Conservation (phyloP, 768 basidiomycete species). For the Pulveroboletus ravenelii region DNA sequence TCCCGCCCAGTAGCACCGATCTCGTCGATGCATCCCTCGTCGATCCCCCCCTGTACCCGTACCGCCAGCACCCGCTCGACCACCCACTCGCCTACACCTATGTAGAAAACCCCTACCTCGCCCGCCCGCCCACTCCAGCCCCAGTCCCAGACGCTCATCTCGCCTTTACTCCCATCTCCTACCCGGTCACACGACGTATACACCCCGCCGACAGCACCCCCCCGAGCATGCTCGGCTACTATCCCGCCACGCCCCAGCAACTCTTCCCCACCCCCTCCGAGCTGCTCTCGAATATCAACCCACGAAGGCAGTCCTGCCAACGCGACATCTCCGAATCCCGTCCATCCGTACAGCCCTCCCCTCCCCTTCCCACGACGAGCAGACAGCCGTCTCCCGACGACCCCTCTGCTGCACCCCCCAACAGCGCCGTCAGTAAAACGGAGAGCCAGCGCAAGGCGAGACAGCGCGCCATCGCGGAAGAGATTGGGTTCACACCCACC, state of each 20-base stretch:
- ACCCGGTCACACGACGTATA: constrained; percentile 4
- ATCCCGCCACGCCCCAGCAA: constrained; percentile 20
- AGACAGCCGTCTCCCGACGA: constrained; percentile 15
- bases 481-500: constrained; percentile 52
- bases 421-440: constrained; percentile 23
- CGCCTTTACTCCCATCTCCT: constrained; percentile 7
- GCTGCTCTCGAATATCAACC: constrained; percentile 44
- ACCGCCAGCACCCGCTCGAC: neutral
- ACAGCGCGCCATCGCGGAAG: constrained; percentile 52
- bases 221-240: constrained; percentile 19
- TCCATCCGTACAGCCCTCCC: constrained; percentile 8
- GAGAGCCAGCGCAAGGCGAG: constrained; percentile 55
- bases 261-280: constrained; percentile 67
- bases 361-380: constrained; percentile 3
- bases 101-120: constrained; percentile 9
- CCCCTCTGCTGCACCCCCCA: neutral
- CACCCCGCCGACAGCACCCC: neutral
- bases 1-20: constrained; percentile 4
- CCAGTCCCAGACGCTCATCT: constrained; percentile 6
- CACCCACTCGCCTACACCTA: constrained; percentile 16
- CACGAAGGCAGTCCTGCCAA: neutral
- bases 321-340: constrained; percentile 3
- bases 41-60: neutral
- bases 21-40: constrained; percentile 7
- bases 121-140: constrained; percentile 7